Percentiles rank a stretch among this genome's conserved stretches.
Evolutionary conservation across 805 yeast genomes (phyloP).

Genomic region (Kodamaea neixiangensis): DNA sequence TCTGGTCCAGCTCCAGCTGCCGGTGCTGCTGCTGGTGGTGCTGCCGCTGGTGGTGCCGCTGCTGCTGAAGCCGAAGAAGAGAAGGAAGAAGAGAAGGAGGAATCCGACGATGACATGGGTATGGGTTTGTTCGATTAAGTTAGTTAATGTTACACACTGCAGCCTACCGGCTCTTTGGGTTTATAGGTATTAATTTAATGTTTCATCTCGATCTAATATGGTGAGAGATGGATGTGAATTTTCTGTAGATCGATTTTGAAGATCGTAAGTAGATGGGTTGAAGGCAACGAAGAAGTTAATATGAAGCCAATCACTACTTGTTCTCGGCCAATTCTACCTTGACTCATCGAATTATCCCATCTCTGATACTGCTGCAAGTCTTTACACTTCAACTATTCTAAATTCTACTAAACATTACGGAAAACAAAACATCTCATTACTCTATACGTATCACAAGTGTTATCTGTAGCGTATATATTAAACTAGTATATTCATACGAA

Average conservation of each 20-base stretch:
- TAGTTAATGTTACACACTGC: conserved; percentile 7
- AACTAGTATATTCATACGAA: conserved; percentile 9
- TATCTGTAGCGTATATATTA: conserved; percentile 10
- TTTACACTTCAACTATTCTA: too few relatives aligned
- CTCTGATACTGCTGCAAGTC: too few relatives aligned
- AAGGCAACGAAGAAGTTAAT: too few relatives aligned
- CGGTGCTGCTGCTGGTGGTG: conserved; percentile 38
- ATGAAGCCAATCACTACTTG: too few relatives aligned
- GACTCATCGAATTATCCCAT: too few relatives aligned
- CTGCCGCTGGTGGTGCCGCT: conserved; percentile 36
- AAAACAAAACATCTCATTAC: too few relatives aligned
- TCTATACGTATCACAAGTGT: neutral
- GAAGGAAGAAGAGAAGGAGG: conserved; percentile 38
- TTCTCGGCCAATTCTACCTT: too few relatives aligned
- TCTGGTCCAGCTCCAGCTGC: conserved; percentile 47
- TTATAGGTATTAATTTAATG: conserved; percentile 8
- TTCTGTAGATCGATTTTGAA: neutral
- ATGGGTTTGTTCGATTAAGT: conserved; percentile 40
- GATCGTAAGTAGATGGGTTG: too few relatives aligned
- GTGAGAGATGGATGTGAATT: neutral
- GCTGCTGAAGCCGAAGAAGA: conserved; percentile 34
- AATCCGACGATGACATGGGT: conserved; percentile 37
- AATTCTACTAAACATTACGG: too few relatives aligned
- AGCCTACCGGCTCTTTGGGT: conserved; percentile 5
- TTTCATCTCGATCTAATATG: neutral